These are phyloP conservation scores for Noccaea caerulescens DNA, from an alignment of 345 rosid genomes.

Conservation along the genomic window DNA sequence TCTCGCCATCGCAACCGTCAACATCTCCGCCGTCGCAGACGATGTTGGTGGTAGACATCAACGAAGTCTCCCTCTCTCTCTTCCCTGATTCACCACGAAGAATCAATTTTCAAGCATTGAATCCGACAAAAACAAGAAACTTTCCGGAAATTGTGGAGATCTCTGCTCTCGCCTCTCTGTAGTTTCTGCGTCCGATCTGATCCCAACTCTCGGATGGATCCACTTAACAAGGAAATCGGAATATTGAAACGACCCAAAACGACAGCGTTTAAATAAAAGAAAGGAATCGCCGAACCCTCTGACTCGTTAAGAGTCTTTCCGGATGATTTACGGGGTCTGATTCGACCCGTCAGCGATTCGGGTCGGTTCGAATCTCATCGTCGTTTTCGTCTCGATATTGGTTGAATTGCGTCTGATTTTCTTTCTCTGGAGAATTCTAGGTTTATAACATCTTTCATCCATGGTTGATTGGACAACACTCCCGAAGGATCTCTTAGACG, in stretches of 20 bases:
- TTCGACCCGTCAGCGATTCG: neutral
- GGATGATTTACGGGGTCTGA: too few species aligned
- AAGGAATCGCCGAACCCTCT: neutral
- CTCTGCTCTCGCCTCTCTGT: neutral
- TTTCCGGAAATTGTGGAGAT: conserved; percentile 25
- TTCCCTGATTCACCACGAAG: neutral
- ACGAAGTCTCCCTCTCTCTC: neutral
- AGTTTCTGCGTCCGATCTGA: conserved; percentile 25
- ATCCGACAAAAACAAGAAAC: neutral
- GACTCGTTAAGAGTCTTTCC: neutral
- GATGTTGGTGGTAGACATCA: conserved; percentile 30
- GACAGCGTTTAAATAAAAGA: neutral
- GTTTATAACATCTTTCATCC: conserved; percentile 7
- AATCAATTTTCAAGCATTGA: neutral
- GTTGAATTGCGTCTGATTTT: neutral
- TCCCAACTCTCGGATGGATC: conserved; percentile 23
- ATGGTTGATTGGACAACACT: conserved; percentile 78
- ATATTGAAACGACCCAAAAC: neutral
- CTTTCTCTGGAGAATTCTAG: conserved; percentile 16
- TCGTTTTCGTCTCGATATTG: neutral
- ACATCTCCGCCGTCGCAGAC: conserved; percentile 18
- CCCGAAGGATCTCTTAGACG: conserved; percentile 69
- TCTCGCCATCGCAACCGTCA: conserved; percentile 36
- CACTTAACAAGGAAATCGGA: conserved; percentile 10
- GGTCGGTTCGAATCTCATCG: conserved; percentile 5